Evolutionary conservation across 148 eudicot genomes (phyloP).

Genomic region (Rhododendron ferrugineum): DNA sequence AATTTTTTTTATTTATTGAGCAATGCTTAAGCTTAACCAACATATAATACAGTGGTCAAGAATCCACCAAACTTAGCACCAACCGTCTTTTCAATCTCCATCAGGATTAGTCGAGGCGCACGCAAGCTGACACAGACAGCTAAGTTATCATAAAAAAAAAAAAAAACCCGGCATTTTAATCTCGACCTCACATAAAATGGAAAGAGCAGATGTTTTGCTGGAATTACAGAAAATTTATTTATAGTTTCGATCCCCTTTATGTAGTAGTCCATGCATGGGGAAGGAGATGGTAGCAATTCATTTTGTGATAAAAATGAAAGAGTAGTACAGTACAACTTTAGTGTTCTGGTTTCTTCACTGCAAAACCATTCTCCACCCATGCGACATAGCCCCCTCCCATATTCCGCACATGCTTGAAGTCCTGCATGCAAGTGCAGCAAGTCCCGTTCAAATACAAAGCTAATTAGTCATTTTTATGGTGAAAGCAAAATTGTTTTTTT

Average conservation of each 20-base stretch:
- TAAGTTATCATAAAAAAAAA: too few species aligned
- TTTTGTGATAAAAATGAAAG: background rate
- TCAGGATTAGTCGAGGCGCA: too few species aligned
- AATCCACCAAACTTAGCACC: too few species aligned
- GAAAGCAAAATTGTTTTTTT: background rate
- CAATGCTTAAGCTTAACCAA: too few species aligned
- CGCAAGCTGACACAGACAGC: too few species aligned
- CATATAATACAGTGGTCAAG: too few species aligned
- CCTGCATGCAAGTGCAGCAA: conserved; percentile 29
- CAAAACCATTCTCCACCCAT: conserved; percentile 43
- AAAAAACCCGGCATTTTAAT: too few species aligned
- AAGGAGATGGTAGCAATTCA: background rate
- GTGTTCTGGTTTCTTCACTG: conserved; percentile 15
- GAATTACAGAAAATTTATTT: background rate
- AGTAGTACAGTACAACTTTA: background rate
- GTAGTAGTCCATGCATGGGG: background rate
- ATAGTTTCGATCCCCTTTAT: background rate
- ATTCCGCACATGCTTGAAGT: conserved; percentile 47
- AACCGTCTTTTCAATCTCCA: too few species aligned
- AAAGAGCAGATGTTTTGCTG: background rate
- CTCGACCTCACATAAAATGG: too few species aligned
- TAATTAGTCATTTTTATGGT: background rate
- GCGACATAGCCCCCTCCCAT: conserved; percentile 67
- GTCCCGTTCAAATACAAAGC: background rate
- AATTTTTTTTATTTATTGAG: too few species aligned